These are phyloP conservation scores for Cucurbita ficifolia DNA, from an alignment of 306 rosid species.

Conservation along the genomic window DNA sequence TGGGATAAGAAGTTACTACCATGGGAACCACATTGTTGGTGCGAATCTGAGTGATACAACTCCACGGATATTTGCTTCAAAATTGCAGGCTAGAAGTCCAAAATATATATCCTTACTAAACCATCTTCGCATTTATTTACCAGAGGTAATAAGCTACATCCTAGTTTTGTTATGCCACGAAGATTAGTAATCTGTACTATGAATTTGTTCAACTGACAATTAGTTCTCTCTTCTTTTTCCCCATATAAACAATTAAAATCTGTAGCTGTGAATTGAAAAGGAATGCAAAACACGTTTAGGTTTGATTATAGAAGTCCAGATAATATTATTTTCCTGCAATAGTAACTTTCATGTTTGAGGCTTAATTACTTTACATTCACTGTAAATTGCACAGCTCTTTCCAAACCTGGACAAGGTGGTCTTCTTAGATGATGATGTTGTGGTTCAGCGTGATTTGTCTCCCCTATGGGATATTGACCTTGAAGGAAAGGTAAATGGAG, in stretches of 20 bases:
- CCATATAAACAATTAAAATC: not conserved
- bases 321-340: not conserved
- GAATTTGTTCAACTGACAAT: not conserved
- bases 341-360: not conserved
- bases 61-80: constrained; percentile 65
- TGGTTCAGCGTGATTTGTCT: constrained; percentile 77
- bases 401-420: constrained; percentile 92
- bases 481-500: constrained; percentile 88
- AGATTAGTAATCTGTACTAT: not conserved
- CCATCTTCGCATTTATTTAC: constrained; percentile 89
- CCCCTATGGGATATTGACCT: constrained; percentile 87
- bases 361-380: constrained; percentile 7
- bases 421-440: constrained; percentile 85
- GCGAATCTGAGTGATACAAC: constrained; percentile 59
- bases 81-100: constrained; percentile 91
- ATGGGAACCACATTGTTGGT: constrained; percentile 66
- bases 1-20: constrained; percentile 82
- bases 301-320: not conserved
- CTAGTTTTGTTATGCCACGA: not conserved
- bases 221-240: not conserved
- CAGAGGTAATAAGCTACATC: constrained; percentile 46
- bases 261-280: not conserved
- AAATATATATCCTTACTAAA: constrained; percentile 95
- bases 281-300: not conserved
- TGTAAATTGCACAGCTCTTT: constrained; percentile 54